Evolutionary conservation across 495 filamentous ascomycete genomes (phyloP), one percentile per base, ranked within the genome.

Genomic region (Evernia prunastri): DNA sequence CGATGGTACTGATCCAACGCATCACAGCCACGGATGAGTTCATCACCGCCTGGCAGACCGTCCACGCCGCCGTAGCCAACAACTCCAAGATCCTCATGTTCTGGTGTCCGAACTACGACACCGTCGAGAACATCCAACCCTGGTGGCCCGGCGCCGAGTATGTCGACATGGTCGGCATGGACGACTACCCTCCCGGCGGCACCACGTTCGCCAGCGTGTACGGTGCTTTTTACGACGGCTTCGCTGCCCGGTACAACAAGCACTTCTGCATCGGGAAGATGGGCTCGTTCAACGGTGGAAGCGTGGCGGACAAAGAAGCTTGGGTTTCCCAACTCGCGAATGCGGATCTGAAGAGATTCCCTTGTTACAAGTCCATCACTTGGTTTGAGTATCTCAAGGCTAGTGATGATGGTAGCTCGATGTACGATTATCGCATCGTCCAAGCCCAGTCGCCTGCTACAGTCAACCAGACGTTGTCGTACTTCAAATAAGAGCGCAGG

Each of bases 81-180:
- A 49, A 49, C 45, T 7, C 45, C 45, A 27, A 49, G 13, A 27
- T 27, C 45, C 23, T 49, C n/a, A 49, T 49, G n/a, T 49, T 25
- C 23, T 64, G 62, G 62, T 45, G 35, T 23, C 62, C 62, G 11
- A 64, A 64, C 17, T 23, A 27, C 49, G 54, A 29, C 8, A 35
- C 43, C 12, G 29, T 43, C 9, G 53, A 31, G 17, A 54, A 63
- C 45, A 37, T 56, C 8, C 33, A 56, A 37, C 51, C 56, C 20
- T 64, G 62, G 36, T 64, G 56, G 42, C 62, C 62, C 33, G 43
- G 53, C 6, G 37, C 49, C 15, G 56, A 56, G 1, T 42, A 64
- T 5, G 62, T 64, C n/a, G 62, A 64, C 58, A 64, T 67, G 17
- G 65, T 67, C 29, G 65, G 65, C 27, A 58, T 67, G n/a, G 65